Conservation (phyloP, 768 basidiomycete species). For the Leccinum broughii region DNA sequence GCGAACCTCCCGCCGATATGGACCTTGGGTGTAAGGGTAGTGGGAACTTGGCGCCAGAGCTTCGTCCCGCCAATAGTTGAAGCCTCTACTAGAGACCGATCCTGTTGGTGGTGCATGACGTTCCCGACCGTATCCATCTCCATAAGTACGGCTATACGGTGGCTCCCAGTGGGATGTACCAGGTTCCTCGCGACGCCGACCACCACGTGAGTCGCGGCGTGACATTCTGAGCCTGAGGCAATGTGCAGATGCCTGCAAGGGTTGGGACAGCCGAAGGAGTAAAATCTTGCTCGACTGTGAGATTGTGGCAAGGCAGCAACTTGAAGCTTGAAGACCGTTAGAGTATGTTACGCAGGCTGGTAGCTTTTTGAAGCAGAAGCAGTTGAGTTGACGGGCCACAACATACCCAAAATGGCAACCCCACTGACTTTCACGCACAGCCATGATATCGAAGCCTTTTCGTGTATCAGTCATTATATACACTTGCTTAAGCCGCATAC, state of each 20-base stretch:
- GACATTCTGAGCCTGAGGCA: conserved; percentile 16
- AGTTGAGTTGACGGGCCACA: background rate
- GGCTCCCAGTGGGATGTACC: conserved; percentile 8
- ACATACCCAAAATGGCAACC: background rate
- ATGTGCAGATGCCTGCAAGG: conserved; percentile 8
- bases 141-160: conserved; percentile 2
- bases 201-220: conserved; percentile 5
- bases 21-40: conserved; percentile 2
- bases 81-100: conserved; percentile 3
- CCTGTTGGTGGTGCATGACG: conserved; percentile 12
- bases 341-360: too few species aligned
- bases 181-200: conserved; percentile 15
- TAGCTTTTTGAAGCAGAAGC: too few species aligned
- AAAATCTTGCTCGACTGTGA: conserved; percentile 11
- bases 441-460: too few species aligned
- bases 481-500: too few species aligned
- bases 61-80: conserved; percentile 30
- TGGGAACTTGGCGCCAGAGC: background rate
- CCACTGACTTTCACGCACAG: too few species aligned
- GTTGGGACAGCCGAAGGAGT: conserved; percentile 7
- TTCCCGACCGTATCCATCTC: conserved; percentile 11
- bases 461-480: too few species aligned
- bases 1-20: conserved; percentile 7
- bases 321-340: background rate
- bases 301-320: background rate